A percentile compares a stretch with the other conserved stretches of the same genome.
Evolutionary conservation across 495 filamentous ascomycete species (phyloP).

Genomic region (Corynascus novoguineensis): DNA sequence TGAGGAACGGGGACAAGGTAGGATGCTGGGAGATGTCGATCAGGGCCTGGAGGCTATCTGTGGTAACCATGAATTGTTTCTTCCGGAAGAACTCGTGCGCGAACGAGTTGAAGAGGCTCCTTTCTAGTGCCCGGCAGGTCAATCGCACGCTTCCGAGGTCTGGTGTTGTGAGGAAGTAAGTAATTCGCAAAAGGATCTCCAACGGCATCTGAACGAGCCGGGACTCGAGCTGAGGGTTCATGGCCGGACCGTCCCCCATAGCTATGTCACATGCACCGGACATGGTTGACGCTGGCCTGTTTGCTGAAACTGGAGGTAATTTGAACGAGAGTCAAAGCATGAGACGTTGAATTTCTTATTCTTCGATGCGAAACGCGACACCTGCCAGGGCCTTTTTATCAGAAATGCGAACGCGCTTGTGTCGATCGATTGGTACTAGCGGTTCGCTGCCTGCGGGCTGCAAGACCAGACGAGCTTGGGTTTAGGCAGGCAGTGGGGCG

Average conservation of each 20-base stretch:
- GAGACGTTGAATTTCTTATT: not conserved
- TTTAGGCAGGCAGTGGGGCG: not conserved
- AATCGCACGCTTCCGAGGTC: constrained; percentile 44
- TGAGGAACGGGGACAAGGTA: constrained; percentile 36
- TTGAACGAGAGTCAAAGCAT: not conserved
- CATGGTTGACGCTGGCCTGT: not conserved
- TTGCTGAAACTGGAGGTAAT: not conserved
- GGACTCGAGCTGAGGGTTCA: constrained; percentile 13
- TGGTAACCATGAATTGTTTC: constrained; percentile 50
- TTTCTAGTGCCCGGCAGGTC: constrained; percentile 44
- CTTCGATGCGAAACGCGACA: not conserved
- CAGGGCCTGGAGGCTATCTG: constrained; percentile 44
- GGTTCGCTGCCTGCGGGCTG: not conserved
- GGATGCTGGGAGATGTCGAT: constrained; percentile 49
- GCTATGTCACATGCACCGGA: not conserved
- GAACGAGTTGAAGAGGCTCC: constrained; percentile 40
- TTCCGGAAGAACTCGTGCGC: constrained; percentile 51
- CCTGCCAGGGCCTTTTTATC: too few species aligned
- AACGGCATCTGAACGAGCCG: constrained; percentile 28
- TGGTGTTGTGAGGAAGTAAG: constrained; percentile 36
- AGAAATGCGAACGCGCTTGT: not conserved
- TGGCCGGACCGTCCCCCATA: not conserved
- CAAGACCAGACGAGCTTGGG: not conserved
- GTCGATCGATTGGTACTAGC: not conserved
- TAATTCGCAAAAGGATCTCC: constrained; percentile 41